A percentile compares a stretch with the other conserved stretches of the same genome.
Evolutionary conservation across 352 stramenopile genomes (phyloP).

Genomic region (Pythium insidiosum): DNA sequence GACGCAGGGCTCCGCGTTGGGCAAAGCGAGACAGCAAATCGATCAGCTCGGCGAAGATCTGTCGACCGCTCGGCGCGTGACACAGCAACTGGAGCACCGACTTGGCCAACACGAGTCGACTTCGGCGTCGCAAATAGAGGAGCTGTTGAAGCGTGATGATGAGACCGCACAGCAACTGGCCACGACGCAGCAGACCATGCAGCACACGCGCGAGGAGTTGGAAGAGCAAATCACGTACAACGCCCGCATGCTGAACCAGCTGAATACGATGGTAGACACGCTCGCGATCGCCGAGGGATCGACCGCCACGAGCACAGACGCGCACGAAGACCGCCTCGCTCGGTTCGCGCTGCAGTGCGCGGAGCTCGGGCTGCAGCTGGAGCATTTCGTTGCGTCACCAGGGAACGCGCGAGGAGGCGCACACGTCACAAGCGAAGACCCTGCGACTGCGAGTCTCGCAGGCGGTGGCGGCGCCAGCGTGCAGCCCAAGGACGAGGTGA

Average conservation of each 20-base stretch:
- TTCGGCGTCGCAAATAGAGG: constrained; percentile 17
- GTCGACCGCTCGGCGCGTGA: constrained; percentile 21
- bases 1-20: constrained; percentile 29
- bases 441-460: no score
- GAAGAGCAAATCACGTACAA: constrained; percentile 40
- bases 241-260: constrained; percentile 53
- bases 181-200: constrained; percentile 13
- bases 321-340: constrained; percentile 49
- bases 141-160: constrained; percentile 19
- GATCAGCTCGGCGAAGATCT: constrained; percentile 23
- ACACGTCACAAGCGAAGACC: no score
- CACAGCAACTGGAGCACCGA: constrained; percentile 12
- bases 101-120: constrained; percentile 24
- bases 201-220: constrained; percentile 21
- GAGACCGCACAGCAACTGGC: constrained; percentile 22
- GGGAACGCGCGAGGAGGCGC: not conserved
- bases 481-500: constrained; percentile 16
- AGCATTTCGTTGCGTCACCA: constrained; percentile 23
- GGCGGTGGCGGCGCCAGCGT: constrained; percentile 1
- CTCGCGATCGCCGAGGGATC: constrained; percentile 48
- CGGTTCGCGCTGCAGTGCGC: constrained; percentile 36
- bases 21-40: constrained; percentile 32
- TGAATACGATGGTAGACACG: constrained; percentile 57
- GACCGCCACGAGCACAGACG: constrained; percentile 40
- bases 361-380: constrained; percentile 43